A percentile compares a stretch with the other conserved stretches of the same genome.
phyloP scores from a whole-genome alignment of 805 yeast species.

The Ogataea naganishii region DNA sequence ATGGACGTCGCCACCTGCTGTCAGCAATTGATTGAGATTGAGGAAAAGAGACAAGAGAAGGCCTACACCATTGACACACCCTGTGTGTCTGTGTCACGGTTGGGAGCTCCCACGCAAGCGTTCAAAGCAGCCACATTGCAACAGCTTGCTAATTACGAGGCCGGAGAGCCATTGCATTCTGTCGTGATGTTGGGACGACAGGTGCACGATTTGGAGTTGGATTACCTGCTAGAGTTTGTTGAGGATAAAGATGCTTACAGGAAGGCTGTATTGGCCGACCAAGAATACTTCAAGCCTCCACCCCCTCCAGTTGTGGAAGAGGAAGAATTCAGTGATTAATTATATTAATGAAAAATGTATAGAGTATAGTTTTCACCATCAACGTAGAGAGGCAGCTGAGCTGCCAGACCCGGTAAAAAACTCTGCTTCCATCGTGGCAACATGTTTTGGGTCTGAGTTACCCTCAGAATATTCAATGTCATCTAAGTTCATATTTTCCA shows the following conservation, averaged over 20 bases:
- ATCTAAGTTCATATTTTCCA: too few species aligned
- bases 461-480: too few species aligned
- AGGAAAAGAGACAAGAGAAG: constrained; percentile 61
- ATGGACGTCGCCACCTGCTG: constrained; percentile 91
- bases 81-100: constrained; percentile 84
- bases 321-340: too few species aligned
- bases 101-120: constrained; percentile 78
- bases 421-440: too few species aligned
- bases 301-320: constrained; percentile 22
- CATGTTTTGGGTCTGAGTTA: too few species aligned
- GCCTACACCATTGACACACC: constrained; percentile 87
- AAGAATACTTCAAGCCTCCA: constrained; percentile 66
- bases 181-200: constrained; percentile 85
- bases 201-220: constrained; percentile 88
- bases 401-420: too few species aligned
- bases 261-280: constrained; percentile 42
- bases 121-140: constrained; percentile 80
- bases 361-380: too few species aligned
- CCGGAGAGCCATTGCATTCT: constrained; percentile 94
- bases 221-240: constrained; percentile 71
- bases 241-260: constrained; percentile 47
- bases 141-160: constrained; percentile 72
- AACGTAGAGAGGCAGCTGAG: too few species aligned
- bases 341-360: too few species aligned
- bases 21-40: constrained; percentile 78